Evolutionary conservation across 1,139 yeast genomes (phyloP), one percentile per base, ranked within the genome.

Genomic region (Pichia sp.): DNA sequence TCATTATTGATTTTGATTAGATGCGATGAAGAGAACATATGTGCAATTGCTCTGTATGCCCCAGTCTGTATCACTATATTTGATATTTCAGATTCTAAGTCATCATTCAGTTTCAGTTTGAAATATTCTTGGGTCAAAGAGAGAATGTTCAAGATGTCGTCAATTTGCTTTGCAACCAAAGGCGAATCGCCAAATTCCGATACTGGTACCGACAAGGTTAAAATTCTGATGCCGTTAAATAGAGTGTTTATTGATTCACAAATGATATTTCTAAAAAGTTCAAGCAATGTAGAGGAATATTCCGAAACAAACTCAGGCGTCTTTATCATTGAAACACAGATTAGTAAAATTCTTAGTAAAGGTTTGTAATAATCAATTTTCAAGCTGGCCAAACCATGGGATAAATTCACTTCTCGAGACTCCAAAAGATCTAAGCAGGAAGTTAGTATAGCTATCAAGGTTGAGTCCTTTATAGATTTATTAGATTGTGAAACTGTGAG

Each of bases 21-120:
- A 62, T 87, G 87, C 0, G 95, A 81, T 55, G 83, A 81, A 0
- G 93, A 79, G 67, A 83, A 90, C 15, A 88, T 72, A 55, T 82
- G 81, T 62, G 88, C 70, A 34, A 89, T 75, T 0, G 87, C 76
- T 52, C 81, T 78, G 38, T 87, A 75, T 1, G 90, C 80, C 1
- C 85, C 90, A 34, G 79, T 75, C 31, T 81, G 84, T 36, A 76
- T 74, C 54, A 88, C 72, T 1, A 80, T 72, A 7, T 75, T 72
- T 0, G 88, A 80, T 61, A 87, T 69, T 43, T 79, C 79, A 4
- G 74, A 65, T 50, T 78, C 78, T 54, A 85, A 74, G 23, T 78
- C 74, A 0, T 73, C 63, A 0, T 85, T 75, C 1, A 84, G 77
- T 2, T 80, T 77, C 51, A 86, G 66, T 6, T 70, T 71, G 16